Evolutionary conservation across 306 rosid species (phyloP), one percentile per base, ranked within the genome.

Genomic region (Heteromeles arbutifolia): DNA sequence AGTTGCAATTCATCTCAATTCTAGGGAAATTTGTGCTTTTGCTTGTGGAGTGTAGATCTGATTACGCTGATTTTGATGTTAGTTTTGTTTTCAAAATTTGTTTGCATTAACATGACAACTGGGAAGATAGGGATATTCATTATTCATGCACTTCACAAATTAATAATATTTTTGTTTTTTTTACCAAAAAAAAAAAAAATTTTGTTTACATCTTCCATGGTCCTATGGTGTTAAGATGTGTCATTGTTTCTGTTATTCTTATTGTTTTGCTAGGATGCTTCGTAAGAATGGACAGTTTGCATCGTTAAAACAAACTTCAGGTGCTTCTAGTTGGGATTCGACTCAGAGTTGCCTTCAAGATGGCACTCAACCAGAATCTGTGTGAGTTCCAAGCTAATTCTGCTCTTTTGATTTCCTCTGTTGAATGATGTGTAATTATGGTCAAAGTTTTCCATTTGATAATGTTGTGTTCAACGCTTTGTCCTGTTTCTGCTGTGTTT

Each of bases 271-370:
- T 76, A 93, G 98, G 92, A 93, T 93, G 98, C 97, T 90, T 77
- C 86, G 97, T 59, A 90, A 90, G 79, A 92, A 90, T 82, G 97
- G 97, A 45, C 96, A 92, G 66, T 92, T 92, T 85, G 96, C 97
- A 73, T 91, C 98, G 14, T 59, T 85, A 75, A 91, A 91, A 83
- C 91, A 85, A 80, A 78, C 77, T 83, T 85, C 97, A 52, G 86
- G 90, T 68, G 76, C 88, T 81, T 89, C 97, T 70, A 82, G 72
- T 74, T 89, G 87, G 89, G 92, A 88, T 69, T 86, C 85, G 43
- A 76, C 86, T 39, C 83, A 71, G 67, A 84, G 80, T 81, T 72
- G 82, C 78, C 77, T 57, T 80, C 97, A 86, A 83, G 93, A 86
- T 82, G 92, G 90, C 74, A 74, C 84, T 81, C 85, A 74, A 78